Base-by-base conservation (phyloP, 352 stramenopile genomes). In the Globisporangium apiculatum region DNA sequence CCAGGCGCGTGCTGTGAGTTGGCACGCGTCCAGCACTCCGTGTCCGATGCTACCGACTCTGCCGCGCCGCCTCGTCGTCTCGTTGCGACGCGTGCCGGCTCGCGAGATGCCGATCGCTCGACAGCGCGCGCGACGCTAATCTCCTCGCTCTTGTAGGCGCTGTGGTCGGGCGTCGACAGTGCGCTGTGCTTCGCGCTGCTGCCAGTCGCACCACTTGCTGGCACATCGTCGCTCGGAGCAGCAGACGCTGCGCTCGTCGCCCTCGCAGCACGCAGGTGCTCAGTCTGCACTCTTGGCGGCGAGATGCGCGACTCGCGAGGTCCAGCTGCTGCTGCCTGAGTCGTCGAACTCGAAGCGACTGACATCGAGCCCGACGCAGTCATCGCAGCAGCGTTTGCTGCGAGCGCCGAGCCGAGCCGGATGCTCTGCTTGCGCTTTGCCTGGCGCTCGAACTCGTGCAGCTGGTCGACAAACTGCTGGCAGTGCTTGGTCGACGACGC, bases 401-500 rank as follows among this genome's bases (percentile, higher is more conserved):
- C 67, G 1, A 68, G 61, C 7, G 59, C 48, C 7, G 65, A 60
- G 7, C 68, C 62, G 11, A 67, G 43, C 2, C 63, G 62, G 10
- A 73, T 73, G 38, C 71, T 80, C 17, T 69, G 61, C 36, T 58
- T 57, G 11, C 66, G 65, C 42, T 73, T 69, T 12, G 67, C 73
- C 17, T 73, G 64, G 5, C 76, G 67, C 46, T 81, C 67, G 0
- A 69, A 68, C 5, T 69, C 65, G 41, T 54, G 69, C 8, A 92
- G 66, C 5, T 74, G 63, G 8, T 71, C 57, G 9, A 92, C 73
- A 67, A 78, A 90, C 53, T 83, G 67, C 55, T 79, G 66, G 37
- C 82, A 90, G 54, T 85, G 75, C 54, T 75, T 73, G 5, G 76
- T 66, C 2, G 82, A 88, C 36, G 79, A 70, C 36, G 79, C 82